These are phyloP conservation scores for Candida saitoana DNA, from an alignment of 805 yeast genomes.

Conservation along the genomic window DNA sequence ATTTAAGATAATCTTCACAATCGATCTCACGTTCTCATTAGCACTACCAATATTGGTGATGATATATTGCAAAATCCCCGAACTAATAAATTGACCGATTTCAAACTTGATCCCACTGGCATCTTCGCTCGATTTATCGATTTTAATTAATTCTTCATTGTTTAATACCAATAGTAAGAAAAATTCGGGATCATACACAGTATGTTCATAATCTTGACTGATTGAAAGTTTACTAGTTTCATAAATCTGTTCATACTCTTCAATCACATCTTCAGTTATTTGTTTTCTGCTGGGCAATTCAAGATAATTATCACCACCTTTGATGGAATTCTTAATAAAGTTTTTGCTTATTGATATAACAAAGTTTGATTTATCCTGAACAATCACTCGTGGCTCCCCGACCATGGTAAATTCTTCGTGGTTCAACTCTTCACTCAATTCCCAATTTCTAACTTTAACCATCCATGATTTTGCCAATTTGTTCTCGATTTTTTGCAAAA, in stretches of 20 bases:
- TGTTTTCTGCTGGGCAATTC: neutral
- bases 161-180: slow-evolving; percentile 56
- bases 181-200: slow-evolving; percentile 68
- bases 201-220: slow-evolving; percentile 20
- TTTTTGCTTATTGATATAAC: slow-evolving; percentile 49
- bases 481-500: slow-evolving; percentile 58
- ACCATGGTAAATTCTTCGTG: slow-evolving; percentile 44
- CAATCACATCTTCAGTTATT: slow-evolving; percentile 19
- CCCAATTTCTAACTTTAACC: slow-evolving; percentile 62
- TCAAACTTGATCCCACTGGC: slow-evolving; percentile 37
- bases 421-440: slow-evolving; percentile 42
- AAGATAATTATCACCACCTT: neutral
- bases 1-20: slow-evolving; percentile 42
- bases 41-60: slow-evolving; percentile 43
- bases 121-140: slow-evolving; percentile 19
- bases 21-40: slow-evolving; percentile 19
- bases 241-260: slow-evolving; percentile 22
- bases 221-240: slow-evolving; percentile 11
- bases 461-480: slow-evolving; percentile 58
- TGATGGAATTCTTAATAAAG: slow-evolving; percentile 46
- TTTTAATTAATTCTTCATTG: slow-evolving; percentile 57
- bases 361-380: slow-evolving; percentile 42
- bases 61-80: slow-evolving; percentile 50
- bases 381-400: slow-evolving; percentile 45
- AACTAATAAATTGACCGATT: slow-evolving; percentile 53